Evolutionary conservation across 2,329 filamentous ascomycete genomes (phyloP).

Genomic region (Botryosphaeria dothidea): DNA sequence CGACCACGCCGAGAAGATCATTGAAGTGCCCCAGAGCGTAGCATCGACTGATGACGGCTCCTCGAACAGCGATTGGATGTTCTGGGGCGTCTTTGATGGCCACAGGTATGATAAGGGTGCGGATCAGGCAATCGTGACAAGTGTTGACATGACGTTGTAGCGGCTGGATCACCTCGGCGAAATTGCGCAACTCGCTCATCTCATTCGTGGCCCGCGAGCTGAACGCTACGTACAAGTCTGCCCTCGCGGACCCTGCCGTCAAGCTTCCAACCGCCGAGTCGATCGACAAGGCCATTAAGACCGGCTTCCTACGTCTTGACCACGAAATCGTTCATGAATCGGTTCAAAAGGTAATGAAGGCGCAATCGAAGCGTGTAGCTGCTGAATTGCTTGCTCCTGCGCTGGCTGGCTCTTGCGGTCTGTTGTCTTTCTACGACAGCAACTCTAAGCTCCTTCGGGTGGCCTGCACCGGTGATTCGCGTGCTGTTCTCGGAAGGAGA

Average conservation of each 20-base stretch:
- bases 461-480: conserved; percentile 94
- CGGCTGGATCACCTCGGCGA: conserved; percentile 97
- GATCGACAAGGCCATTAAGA: conserved; percentile 89
- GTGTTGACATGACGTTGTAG: conserved; percentile 48
- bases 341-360: conserved; percentile 86
- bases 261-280: conserved; percentile 73
- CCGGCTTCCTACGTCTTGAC: conserved; percentile 83
- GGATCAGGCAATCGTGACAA: conserved; percentile 28
- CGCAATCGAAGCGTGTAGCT: conserved; percentile 84
- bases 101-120: conserved; percentile 65
- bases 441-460: conserved; percentile 84
- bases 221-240: conserved; percentile 85
- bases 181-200: conserved; percentile 88
- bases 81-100: conserved; percentile 98
- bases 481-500: conserved; percentile 85
- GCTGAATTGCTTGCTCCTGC: conserved; percentile 91
- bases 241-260: conserved; percentile 57
- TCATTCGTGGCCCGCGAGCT: conserved; percentile 90
- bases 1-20: conserved; percentile 97
- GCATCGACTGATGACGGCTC: conserved; percentile 57
- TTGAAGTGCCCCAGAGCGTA: conserved; percentile 73
- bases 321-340: conserved; percentile 93
- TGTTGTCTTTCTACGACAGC: conserved; percentile 95
- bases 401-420: conserved; percentile 92
- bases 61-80: conserved; percentile 89